Conservation (phyloP, 768 basidiomycete genomes). For the Krasilnikovozyma curviuscula region DNA sequence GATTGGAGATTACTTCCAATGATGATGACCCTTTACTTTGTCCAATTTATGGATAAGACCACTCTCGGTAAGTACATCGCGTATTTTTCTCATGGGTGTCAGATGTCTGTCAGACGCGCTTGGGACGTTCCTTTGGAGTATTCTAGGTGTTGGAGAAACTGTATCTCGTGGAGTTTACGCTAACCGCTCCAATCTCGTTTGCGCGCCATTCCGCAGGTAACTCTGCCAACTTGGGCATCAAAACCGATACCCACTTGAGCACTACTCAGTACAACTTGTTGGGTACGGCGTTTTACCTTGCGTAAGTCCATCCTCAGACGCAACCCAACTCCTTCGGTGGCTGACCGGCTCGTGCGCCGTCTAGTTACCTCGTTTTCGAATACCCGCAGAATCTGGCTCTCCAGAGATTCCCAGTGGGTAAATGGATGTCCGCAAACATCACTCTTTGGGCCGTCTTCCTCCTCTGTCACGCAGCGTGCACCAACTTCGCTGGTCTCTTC, state of each 20-base stretch:
- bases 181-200: too few species aligned
- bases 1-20: constrained; percentile 13
- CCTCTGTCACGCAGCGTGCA: constrained; percentile 17
- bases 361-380: constrained; percentile 17
- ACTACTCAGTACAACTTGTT: constrained; percentile 12
- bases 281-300: too few species aligned
- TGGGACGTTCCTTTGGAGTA: too few species aligned
- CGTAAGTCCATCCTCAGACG: too few species aligned
- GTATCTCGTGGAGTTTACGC: too few species aligned
- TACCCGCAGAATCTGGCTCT: constrained; percentile 19
- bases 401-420: constrained; percentile 17
- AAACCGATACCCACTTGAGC: constrained; percentile 12
- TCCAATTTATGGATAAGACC: constrained; percentile 20
- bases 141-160: too few species aligned
- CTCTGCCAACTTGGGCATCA: constrained; percentile 18
- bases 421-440: constrained; percentile 17
- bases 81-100: too few species aligned
- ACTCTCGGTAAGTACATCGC: too few species aligned
- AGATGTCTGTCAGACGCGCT: too few species aligned
- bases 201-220: too few species aligned
- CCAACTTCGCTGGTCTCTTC: constrained; percentile 17
- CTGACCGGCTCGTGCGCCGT: too few species aligned
- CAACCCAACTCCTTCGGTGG: too few species aligned
- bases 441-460: constrained; percentile 16
- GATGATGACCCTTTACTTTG: constrained; percentile 17